Conservation (phyloP, 2,329 filamentous ascomycete genomes). For the Periglandula ipomoeae region DNA sequence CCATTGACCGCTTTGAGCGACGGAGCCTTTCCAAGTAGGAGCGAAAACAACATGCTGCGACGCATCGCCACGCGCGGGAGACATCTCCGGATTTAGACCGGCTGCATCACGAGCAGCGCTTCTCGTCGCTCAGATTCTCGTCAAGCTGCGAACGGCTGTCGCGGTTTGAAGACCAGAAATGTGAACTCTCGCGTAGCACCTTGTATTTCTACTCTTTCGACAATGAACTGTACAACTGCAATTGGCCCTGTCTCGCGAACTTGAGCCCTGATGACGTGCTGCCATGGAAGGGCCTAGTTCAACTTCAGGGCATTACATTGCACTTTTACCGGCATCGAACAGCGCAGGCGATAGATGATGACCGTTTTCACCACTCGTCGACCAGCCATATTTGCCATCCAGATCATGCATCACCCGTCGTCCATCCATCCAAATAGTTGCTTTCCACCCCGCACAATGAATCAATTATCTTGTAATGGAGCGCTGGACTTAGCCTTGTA, state of each 20-base stretch:
- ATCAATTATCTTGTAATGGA: neutral
- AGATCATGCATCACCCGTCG: neutral
- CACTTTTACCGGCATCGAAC: neutral
- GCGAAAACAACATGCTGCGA: neutral
- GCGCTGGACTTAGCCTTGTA: neutral
- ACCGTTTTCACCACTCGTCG: neutral
- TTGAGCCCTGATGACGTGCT: neutral
- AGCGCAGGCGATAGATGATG: neutral
- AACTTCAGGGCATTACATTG: neutral
- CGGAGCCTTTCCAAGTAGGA: too few relatives aligned
- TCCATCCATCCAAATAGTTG: neutral
- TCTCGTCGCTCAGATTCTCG: neutral
- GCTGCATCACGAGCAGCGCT: neutral
- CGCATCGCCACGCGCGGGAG: neutral
- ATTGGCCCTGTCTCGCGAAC: neutral
- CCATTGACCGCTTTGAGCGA: slow-evolving; percentile 2
- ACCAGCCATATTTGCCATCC: neutral
- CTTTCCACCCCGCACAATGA: neutral
- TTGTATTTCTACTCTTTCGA: neutral
- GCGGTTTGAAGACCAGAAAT: neutral
- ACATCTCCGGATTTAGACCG: neutral
- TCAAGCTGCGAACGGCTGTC: neutral
- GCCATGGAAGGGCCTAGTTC: neutral
- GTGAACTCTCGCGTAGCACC: neutral
- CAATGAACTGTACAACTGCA: neutral